phyloP scores from a whole-genome alignment of 2,329 filamentous ascomycete species.

The Fusarium camptoceras region DNA sequence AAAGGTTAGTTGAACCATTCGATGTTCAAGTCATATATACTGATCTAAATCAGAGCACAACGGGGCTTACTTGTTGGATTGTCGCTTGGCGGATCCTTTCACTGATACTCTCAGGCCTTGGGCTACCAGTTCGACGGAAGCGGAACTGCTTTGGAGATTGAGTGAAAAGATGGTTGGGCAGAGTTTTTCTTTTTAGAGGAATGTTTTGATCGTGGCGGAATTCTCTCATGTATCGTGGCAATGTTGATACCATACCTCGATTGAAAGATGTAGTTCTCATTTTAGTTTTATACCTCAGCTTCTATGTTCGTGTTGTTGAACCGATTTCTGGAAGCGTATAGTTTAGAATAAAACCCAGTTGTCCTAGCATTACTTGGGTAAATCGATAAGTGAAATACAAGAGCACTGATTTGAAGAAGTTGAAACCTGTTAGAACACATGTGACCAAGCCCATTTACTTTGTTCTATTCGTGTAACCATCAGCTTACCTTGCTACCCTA shows the following conservation, averaged over 20 bases:
- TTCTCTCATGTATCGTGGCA: accelerated
- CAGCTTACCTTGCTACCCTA: neutral
- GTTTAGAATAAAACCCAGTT: neutral
- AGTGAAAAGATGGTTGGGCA: conserved; percentile 35
- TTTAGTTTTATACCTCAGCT: too few relatives aligned
- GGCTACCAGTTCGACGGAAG: conserved; percentile 23
- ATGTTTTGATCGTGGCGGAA: neutral
- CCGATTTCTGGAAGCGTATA: too few relatives aligned
- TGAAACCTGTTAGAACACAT: neutral
- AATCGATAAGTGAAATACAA: neutral
- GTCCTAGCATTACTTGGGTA: neutral
- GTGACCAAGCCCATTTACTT: neutral
- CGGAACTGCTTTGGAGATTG: conserved; percentile 25
- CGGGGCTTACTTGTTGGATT: conserved; percentile 18
- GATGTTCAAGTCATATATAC: accelerated
- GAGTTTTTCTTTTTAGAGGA: conserved; percentile 2
- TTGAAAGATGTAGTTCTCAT: too few relatives aligned
- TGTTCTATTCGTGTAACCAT: neutral
- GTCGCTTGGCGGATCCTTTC: conserved; percentile 17
- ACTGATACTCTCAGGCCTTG: conserved; percentile 26
- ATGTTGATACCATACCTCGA: too few relatives aligned
- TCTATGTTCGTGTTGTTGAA: too few relatives aligned
- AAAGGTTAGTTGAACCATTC: neutral
- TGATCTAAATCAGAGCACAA: conserved; percentile 12
- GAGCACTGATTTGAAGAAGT: too few relatives aligned